These are phyloP conservation scores for Melanomma pulvis-pyrius DNA, from an alignment of 495 filamentous ascomycete species.

Conservation along the genomic window DNA sequence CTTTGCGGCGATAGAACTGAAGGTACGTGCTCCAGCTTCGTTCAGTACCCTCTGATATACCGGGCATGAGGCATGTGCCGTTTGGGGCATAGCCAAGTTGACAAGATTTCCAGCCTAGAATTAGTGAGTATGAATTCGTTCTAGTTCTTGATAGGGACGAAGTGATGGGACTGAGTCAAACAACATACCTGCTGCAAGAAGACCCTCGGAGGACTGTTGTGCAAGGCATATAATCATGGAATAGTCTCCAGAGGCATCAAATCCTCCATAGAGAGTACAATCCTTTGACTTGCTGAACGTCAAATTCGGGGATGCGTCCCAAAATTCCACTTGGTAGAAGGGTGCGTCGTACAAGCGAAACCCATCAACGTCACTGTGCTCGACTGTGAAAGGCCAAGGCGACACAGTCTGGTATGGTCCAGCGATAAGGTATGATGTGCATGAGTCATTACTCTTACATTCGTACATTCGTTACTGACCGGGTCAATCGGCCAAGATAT, in stretches of 20 bases:
- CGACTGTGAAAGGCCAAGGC: conserved; percentile 21
- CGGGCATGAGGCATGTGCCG: conserved; percentile 10
- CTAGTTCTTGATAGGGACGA: neutral
- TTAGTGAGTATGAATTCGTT: neutral
- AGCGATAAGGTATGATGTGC: conserved; percentile 17
- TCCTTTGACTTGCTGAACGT: conserved; percentile 6
- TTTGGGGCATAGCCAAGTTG: conserved; percentile 1
- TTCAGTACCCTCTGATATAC: neutral
- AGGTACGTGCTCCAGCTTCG: conserved; percentile 11
- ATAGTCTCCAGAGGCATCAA: neutral
- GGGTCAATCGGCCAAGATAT: conserved; percentile 10
- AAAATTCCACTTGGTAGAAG: conserved; percentile 19
- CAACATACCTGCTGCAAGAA: conserved; percentile 10
- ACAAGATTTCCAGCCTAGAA: conserved; percentile 16
- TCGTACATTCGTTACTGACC: neutral
- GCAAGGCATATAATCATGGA: conserved; percentile 14
- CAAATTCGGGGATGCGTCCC: conserved; percentile 1
- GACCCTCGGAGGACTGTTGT: neutral
- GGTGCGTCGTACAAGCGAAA: conserved; percentile 13
- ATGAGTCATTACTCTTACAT: conserved; percentile 5
- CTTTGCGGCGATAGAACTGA: conserved; percentile 15
- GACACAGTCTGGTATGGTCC: conserved; percentile 13
- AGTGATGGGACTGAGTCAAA: no score
- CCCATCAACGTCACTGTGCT: conserved; percentile 1
- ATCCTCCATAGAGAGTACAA: conserved; percentile 21